phyloP scores from a whole-genome alignment of 2,329 filamentous ascomycete genomes.

The Fusarium cicatricum region DNA sequence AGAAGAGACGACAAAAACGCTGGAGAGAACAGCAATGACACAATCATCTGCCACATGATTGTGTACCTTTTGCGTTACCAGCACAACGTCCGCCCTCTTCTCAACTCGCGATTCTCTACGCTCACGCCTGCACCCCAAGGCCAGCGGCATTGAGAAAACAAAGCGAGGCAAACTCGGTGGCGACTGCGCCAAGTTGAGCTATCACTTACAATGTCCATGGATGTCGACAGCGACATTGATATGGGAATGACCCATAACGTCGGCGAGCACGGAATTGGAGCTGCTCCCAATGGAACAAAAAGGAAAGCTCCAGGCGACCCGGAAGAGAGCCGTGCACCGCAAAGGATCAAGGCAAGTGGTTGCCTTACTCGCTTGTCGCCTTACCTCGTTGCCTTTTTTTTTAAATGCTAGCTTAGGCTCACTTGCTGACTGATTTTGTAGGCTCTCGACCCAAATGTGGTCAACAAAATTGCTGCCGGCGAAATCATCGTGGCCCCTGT shows the following conservation, averaged over 20 bases:
- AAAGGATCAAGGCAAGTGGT: conserved; percentile 55
- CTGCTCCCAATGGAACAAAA: conserved; percentile 51
- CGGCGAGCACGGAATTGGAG: conserved; percentile 9
- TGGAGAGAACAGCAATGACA: background rate
- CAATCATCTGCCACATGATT: conserved; percentile 5
- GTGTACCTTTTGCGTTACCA: conserved; percentile 14
- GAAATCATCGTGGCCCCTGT: conserved; percentile 98
- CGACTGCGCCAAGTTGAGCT: background rate
- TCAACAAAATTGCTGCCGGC: conserved; percentile 98
- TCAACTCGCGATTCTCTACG: background rate
- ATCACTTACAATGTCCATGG: conserved; percentile 53
- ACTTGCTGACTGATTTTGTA: conserved; percentile 48
- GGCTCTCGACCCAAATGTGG: conserved; percentile 89
- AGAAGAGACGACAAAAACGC: conserved; percentile 21
- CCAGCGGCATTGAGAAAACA: background rate
- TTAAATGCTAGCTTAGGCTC: background rate
- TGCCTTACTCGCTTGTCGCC: too few relatives aligned
- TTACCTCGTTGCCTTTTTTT: background rate
- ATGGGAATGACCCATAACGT: conserved; percentile 18
- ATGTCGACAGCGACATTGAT: conserved; percentile 48
- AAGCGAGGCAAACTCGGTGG: background rate
- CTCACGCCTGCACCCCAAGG: background rate
- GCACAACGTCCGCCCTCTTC: background rate
- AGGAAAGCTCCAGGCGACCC: conserved; percentile 55
- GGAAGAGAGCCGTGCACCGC: conserved; percentile 52